A percentile compares a stretch with the other conserved stretches of the same genome.
Conservation (phyloP, 2,329 filamentous ascomycete species). For the Talaromyces islandicus region DNA sequence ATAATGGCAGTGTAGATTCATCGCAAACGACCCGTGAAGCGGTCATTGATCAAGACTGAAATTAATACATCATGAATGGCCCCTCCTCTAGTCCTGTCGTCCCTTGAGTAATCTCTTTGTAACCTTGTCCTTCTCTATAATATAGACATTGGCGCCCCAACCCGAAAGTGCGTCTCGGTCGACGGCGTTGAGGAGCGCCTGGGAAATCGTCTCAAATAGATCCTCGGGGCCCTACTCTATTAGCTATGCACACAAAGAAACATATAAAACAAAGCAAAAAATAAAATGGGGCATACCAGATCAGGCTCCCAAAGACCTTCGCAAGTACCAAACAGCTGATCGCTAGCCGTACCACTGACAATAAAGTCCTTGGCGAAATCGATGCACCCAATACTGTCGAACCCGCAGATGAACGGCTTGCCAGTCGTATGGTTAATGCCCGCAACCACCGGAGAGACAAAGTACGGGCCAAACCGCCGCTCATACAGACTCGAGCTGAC, state of each 20-base stretch:
- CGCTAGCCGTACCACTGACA: constrained; percentile 89
- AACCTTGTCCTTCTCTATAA: constrained; percentile 99
- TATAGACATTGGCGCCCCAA: constrained; percentile 98
- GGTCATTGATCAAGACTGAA: background rate
- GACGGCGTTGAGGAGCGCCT: constrained; percentile 89
- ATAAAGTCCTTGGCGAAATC: constrained; percentile 99
- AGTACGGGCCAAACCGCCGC: constrained; percentile 92
- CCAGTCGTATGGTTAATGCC: constrained; percentile 91
- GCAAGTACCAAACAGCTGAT: constrained; percentile 98
- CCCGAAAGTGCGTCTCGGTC: constrained; percentile 95
- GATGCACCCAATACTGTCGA: constrained; percentile 98
- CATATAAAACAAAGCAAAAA: background rate
- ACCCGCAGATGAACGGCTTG: constrained; percentile 96
- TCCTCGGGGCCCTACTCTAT: constrained; percentile 70
- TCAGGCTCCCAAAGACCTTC: constrained; percentile 97
- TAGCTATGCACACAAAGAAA: constrained; percentile 13
- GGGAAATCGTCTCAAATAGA: constrained; percentile 96
- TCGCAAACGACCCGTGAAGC: background rate
- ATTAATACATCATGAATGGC: background rate
- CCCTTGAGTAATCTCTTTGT: constrained; percentile 98
- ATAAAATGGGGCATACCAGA: constrained; percentile 58
- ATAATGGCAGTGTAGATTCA: background rate
- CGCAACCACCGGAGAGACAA: constrained; percentile 89
- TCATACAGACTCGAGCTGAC: constrained; percentile 90
- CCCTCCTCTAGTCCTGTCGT: constrained; percentile 68